Percentiles rank a stretch among this genome's conserved stretches.
These are phyloP conservation scores for Penicillium sp. DNA, from an alignment of 2,329 filamentous ascomycete genomes.

Conservation along the genomic window DNA sequence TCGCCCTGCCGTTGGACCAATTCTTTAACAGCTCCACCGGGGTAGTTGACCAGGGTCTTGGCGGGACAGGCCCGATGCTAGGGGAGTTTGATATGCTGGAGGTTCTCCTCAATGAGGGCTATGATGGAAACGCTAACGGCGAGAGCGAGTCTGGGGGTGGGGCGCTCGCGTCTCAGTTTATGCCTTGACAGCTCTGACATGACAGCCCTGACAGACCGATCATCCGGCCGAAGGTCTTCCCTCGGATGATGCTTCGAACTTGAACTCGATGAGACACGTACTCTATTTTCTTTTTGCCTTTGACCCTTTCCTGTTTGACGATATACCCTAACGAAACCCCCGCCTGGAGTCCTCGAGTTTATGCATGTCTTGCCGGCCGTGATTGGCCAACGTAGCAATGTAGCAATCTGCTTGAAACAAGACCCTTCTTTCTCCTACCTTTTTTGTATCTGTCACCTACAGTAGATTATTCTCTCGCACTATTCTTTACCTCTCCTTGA, in stretches of 20 bases:
- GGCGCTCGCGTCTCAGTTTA: slow-evolving; percentile 32
- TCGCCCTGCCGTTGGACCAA: slow-evolving; percentile 64
- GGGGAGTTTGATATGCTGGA: slow-evolving; percentile 58
- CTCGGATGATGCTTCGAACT: not conserved
- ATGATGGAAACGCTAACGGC: slow-evolving; percentile 33
- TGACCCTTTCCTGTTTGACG: slow-evolving; percentile 6
- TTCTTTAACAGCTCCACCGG: slow-evolving; percentile 56
- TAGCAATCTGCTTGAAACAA: slow-evolving; percentile 21
- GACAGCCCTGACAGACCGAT: not conserved
- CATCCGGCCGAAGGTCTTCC: not conserved
- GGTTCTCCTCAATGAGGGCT: slow-evolving; percentile 49
- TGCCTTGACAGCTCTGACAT: slow-evolving; percentile 19
- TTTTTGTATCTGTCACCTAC: slow-evolving; percentile 1
- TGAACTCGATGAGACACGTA: slow-evolving; percentile 5
- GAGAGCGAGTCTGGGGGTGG: slow-evolving; percentile 25
- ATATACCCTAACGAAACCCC: slow-evolving; percentile 25
- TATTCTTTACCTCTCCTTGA: no score
- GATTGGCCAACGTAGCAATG: slow-evolving; percentile 15
- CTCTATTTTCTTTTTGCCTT: slow-evolving; percentile 5
- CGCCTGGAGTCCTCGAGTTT: slow-evolving; percentile 13
- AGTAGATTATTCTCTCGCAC: not conserved
- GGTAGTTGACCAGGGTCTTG: slow-evolving; percentile 56
- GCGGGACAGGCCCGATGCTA: slow-evolving; percentile 66
- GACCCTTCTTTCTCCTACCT: slow-evolving; percentile 4
- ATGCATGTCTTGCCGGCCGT: not conserved